Percentiles rank a stretch among this genome's conserved stretches.
Conservation (phyloP, 2,329 filamentous ascomycete species). For the Aspergillus alliaceus region DNA sequence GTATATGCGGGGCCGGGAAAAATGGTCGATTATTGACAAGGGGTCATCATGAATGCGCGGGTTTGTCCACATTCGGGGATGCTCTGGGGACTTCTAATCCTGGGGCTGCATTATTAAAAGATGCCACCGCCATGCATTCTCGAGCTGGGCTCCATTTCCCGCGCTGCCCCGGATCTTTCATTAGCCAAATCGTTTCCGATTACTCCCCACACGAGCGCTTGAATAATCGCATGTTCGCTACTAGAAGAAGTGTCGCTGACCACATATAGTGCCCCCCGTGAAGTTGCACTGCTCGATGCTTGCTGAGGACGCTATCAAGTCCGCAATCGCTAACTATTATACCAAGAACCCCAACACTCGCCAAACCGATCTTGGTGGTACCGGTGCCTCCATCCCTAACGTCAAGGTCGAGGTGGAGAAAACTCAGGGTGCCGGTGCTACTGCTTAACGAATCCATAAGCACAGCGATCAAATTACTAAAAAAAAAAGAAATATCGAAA, state of each 20-base stretch:
- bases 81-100: too few relatives aligned
- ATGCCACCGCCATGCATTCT: not conserved
- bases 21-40: not conserved
- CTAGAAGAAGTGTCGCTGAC: not conserved
- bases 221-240: not conserved
- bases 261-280: conserved; percentile 63
- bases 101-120: not conserved
- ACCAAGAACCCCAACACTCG: conserved; percentile 80
- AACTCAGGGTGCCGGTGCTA: conserved; percentile 31
- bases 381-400: conserved; percentile 65
- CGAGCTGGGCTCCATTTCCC: not conserved
- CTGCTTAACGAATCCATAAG: conserved; percentile 18
- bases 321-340: conserved; percentile 86
- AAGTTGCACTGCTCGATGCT: conserved; percentile 93
- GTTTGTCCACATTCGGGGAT: too few relatives aligned
- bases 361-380: conserved; percentile 74
- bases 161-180: not conserved
- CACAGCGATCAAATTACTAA: not conserved
- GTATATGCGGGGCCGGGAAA: not conserved
- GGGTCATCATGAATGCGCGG: not conserved
- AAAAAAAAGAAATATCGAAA: conserved; percentile 12
- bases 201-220: not conserved
- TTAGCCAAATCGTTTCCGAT: not conserved
- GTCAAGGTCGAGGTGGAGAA: conserved; percentile 49
- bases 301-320: conserved; percentile 90